Base-by-base conservation (phyloP, 1,284 basidiomycete genomes). In the Malassezia arunalokei region DNA sequence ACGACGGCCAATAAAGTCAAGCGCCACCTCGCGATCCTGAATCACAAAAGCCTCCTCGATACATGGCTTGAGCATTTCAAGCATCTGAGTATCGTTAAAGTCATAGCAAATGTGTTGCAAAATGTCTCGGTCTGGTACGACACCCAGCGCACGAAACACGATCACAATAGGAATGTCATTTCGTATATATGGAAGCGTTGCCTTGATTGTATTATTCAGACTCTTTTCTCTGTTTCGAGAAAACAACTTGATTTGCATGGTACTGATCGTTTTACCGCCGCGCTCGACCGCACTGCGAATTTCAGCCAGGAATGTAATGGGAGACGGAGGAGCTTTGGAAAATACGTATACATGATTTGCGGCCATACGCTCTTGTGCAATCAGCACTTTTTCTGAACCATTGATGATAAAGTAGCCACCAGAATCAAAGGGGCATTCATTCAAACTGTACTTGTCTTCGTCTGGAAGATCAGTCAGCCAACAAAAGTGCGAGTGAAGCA, bases 341-440 rank as follows among this genome's bases (percentile, higher is more conserved):
- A 99, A 99, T 54, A 96, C 91, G 74, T 98, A 99, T 65, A 99
- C 94, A 69, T 95, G 91, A 76, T 99, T 99, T 38, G 90, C 92
- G 8, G 94, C 92, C 91, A 98, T 98, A 48, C 94, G 83, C 75
- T 99, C 92, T 74, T 99, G 92, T 0, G 94, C 92, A 75, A 99
- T 99, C 61, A 99, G 79, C 28, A 99, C 92, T 76, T 99, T 99
- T 75, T 99, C 92, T 1, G 94, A 98, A 28, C 92, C 92, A 67
- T 96, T 98, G 78, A 99, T 96, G 74, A 99, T 88, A 74, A 99
- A 99, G 76, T 99, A 99, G 56, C 92, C 92, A 73, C 92, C 92
- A 7, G 61, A 54, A 54, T 99, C 94, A 71, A 91, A 92, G 2
- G 92, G 92, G 68, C 92, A 99, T 76, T 99, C 92, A 71, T 94